Conservation (phyloP, 805 yeast species). For the Schwanniomyces vanrijiae region DNA sequence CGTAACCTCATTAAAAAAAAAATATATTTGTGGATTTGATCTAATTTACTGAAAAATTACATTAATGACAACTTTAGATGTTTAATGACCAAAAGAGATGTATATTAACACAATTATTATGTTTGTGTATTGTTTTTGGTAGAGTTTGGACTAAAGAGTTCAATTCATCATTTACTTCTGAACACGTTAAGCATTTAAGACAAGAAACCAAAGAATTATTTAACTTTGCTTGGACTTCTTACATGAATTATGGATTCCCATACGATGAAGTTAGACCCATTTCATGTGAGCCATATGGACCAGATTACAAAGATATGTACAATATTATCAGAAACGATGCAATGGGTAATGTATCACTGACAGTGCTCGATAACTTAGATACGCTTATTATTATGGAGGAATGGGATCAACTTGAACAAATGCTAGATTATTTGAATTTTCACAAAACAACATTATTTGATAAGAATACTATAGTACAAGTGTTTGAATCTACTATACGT, state of each 20-base stretch:
- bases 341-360: conserved; percentile 77
- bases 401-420: conserved; percentile 47
- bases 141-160: not conserved
- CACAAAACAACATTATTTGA: conserved; percentile 51
- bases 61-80: not conserved
- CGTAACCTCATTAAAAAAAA: not conserved
- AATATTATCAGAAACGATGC: conserved; percentile 76
- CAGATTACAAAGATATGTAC: conserved; percentile 52
- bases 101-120: not conserved
- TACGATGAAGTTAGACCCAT: conserved; percentile 79
- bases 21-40: not conserved
- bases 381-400: conserved; percentile 74
- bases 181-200: conserved; percentile 31
- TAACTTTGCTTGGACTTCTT: conserved; percentile 72
- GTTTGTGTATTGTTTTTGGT: not conserved
- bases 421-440: conserved; percentile 26
- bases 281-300: conserved; percentile 65
- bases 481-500: conserved; percentile 83
- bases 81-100: not conserved
- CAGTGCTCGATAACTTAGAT: conserved; percentile 78
- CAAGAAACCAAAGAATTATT: conserved; percentile 58
- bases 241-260: conserved; percentile 72
- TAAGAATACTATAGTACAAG: conserved; percentile 74
- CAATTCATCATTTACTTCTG: conserved; percentile 36
- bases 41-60: not conserved